Conservation (phyloP, 163 green algal species). For the Scenedesmus sp. region DNA sequence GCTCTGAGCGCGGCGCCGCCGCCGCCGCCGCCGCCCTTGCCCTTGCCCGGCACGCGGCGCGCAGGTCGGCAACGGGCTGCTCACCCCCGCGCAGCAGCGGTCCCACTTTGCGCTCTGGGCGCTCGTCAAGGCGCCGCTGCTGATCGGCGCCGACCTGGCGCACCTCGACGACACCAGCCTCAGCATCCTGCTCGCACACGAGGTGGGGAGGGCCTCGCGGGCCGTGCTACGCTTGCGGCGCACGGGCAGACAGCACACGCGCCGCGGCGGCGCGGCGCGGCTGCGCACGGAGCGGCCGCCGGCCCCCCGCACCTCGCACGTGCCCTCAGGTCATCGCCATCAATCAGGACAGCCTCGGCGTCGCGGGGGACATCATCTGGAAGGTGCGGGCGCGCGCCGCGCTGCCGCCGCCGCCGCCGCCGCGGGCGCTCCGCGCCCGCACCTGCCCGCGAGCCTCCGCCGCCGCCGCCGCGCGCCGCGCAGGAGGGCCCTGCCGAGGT, state of each 20-base stretch:
- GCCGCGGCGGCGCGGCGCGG: too few species aligned
- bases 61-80: slow-evolving; percentile 63
- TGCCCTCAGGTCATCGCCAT: slow-evolving; percentile 73
- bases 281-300: background rate
- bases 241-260: background rate
- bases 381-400: background rate
- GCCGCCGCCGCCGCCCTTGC: too few species aligned
- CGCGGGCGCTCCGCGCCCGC: background rate
- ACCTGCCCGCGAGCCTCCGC: background rate
- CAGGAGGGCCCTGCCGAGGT: slow-evolving; percentile 27
- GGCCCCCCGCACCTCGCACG: background rate
- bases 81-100: slow-evolving; percentile 60
- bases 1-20: too few species aligned
- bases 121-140: slow-evolving; percentile 79
- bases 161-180: slow-evolving; percentile 47
- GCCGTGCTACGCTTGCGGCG: background rate
- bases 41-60: too few species aligned
- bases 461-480: background rate
- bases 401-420: background rate
- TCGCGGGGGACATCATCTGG: slow-evolving; percentile 73
- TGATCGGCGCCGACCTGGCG: slow-evolving; percentile 77
- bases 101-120: slow-evolving; percentile 83
- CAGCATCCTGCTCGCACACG: slow-evolving; percentile 59
- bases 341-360: slow-evolving; percentile 75
- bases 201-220: slow-evolving; percentile 11